Evolutionary conservation across 352 stramenopile genomes (phyloP).

Genomic region (Globisporangium acanthophoron): DNA sequence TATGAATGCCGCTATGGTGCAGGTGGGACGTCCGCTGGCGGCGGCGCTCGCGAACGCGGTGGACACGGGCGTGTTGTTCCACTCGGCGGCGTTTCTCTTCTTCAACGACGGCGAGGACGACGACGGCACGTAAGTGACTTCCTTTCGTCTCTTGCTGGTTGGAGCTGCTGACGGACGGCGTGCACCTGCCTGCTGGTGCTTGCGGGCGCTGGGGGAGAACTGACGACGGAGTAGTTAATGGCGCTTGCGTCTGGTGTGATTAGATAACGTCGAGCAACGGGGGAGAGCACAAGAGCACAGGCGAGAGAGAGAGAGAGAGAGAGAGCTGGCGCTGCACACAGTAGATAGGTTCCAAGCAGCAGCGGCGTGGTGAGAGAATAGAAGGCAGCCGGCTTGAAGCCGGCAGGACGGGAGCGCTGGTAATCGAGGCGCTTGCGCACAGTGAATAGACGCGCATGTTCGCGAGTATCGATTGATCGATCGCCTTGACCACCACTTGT

Average conservation of each 20-base stretch:
- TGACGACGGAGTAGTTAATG: slow-evolving; percentile 86
- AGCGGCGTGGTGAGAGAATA: too few relatives aligned
- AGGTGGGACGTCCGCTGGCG: slow-evolving; percentile 48
- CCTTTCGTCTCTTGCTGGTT: background rate
- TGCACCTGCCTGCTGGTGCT: slow-evolving; percentile 1
- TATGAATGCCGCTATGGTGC: background rate
- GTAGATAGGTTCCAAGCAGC: too few relatives aligned
- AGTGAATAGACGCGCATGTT: too few relatives aligned
- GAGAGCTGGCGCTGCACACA: too few relatives aligned
- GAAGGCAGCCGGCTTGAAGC: too few relatives aligned
- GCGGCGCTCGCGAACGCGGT: slow-evolving; percentile 39
- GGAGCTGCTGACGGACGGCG: too few relatives aligned
- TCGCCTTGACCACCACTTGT: too few relatives aligned
- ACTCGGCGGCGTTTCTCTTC: slow-evolving; percentile 64
- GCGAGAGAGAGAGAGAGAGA: slow-evolving; percentile 1
- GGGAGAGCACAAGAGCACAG: background rate
- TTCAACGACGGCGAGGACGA: slow-evolving; percentile 75
- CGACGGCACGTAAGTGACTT: slow-evolving; percentile 67
- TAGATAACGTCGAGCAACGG: slow-evolving; percentile 44
- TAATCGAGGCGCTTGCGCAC: too few relatives aligned
- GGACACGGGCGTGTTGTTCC: slow-evolving; percentile 51
- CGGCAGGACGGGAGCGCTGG: too few relatives aligned
- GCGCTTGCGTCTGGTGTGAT: slow-evolving; percentile 24
- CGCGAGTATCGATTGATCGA: too few relatives aligned
- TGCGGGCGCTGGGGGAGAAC: slow-evolving; percentile 15